phyloP scores from a whole-genome alignment of 257 asterid genomes.

The Solanum lycopersicoides region DNA sequence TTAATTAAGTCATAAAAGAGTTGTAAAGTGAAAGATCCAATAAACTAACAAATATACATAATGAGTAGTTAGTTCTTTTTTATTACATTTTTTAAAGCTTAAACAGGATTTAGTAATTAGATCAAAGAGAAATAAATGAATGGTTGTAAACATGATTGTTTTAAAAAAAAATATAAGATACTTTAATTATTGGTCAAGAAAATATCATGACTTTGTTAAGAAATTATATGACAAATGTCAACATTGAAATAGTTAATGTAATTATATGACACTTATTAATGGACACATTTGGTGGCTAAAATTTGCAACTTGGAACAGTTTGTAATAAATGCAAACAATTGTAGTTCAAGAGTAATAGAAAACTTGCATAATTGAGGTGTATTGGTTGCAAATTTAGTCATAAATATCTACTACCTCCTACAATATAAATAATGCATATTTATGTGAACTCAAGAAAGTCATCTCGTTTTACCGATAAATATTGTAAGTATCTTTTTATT shows the following conservation, averaged over 20 bases:
- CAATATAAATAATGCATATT: not conserved
- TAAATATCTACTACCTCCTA: not conserved
- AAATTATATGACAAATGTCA: not conserved
- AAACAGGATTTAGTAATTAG: not conserved
- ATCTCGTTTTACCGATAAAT: not conserved
- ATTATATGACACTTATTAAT: not conserved
- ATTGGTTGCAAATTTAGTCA: not conserved
- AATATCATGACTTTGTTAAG: not conserved
- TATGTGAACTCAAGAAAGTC: not conserved
- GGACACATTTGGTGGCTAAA: not conserved
- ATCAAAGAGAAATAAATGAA: not conserved
- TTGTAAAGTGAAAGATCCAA: not conserved
- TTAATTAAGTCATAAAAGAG: not conserved
- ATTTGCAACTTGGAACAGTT: not conserved
- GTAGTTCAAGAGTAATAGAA: not conserved
- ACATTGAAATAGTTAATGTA: not conserved
- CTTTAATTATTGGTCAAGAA: not conserved
- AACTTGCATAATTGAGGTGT: not conserved
- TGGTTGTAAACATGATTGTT: not conserved
- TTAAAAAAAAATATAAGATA: not conserved
- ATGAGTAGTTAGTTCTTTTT: not conserved
- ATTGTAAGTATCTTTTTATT: not conserved
- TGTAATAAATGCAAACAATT: not conserved
- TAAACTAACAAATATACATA: not conserved
- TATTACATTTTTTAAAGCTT: not conserved